A percentile compares a stretch with the other conserved stretches of the same genome.
These are phyloP conservation scores for Fusarium albidum DNA, from an alignment of 2,329 filamentous ascomycete genomes.

Conservation along the genomic window DNA sequence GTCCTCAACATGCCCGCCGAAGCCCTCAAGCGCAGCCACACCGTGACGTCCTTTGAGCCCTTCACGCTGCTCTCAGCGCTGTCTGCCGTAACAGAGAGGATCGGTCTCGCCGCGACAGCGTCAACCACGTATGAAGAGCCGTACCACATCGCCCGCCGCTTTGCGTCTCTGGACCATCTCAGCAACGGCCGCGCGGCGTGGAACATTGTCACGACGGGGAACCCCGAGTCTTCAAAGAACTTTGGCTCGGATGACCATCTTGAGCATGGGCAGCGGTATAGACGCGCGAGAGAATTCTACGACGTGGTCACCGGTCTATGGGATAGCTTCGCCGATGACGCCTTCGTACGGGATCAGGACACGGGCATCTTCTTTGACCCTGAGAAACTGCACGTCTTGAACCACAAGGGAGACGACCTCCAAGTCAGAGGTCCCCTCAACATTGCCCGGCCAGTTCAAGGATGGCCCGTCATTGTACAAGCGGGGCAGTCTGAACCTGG, in stretches of 20 bases:
- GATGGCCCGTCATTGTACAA: conserved; percentile 64
- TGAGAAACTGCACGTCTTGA: conserved; percentile 58
- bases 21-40: conserved; percentile 64
- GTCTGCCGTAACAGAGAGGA: conserved; percentile 56
- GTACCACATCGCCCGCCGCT: conserved; percentile 61
- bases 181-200: conserved; percentile 59
- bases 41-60: conserved; percentile 65
- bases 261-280: conserved; percentile 58
- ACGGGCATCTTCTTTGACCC: conserved; percentile 60
- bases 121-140: conserved; percentile 63
- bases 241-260: conserved; percentile 60
- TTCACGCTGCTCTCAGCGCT: conserved; percentile 61
- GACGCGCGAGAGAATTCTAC: conserved; percentile 60
- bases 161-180: conserved; percentile 62
- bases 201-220: conserved; percentile 63
- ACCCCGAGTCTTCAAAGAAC: conserved; percentile 61
- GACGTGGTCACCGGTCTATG: conserved; percentile 61
- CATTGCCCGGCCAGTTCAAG: conserved; percentile 61
- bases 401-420: conserved; percentile 54
- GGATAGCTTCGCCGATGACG: conserved; percentile 65
- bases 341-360: conserved; percentile 57
- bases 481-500: conserved; percentile 63
- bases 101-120: conserved; percentile 62
- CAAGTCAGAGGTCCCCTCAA: conserved; percentile 52
- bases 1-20: conserved; percentile 65